These are phyloP conservation scores for Musa acuminata DNA, from an alignment of 176 grass and related monocot genomes.

Conservation along the genomic window DNA sequence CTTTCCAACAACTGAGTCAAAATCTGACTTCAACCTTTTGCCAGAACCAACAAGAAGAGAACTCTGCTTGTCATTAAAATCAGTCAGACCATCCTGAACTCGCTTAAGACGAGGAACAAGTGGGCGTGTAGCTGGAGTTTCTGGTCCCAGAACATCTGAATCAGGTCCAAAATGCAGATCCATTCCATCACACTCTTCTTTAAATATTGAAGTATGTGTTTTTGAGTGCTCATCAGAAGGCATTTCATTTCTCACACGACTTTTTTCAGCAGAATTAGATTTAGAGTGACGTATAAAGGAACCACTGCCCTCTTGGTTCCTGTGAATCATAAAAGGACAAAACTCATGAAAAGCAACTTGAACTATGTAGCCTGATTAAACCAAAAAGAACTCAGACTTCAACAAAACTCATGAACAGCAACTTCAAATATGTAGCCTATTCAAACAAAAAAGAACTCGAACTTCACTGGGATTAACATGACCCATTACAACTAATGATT, in stretches of 20 bases:
- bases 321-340: neutral
- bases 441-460: neutral
- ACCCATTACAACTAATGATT: neutral
- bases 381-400: neutral
- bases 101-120: conserved; percentile 53
- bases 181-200: conserved; percentile 7
- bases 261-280: conserved; percentile 12
- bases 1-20: conserved; percentile 19
- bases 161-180: conserved; percentile 34
- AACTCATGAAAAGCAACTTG: neutral
- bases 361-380: neutral
- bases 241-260: conserved; percentile 13
- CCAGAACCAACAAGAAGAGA: conserved; percentile 35
- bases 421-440: neutral
- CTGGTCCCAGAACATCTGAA: conserved; percentile 44
- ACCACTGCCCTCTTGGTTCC: neutral
- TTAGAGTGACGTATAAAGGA: neutral
- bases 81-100: conserved; percentile 45
- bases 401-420: neutral
- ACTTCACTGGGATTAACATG: neutral
- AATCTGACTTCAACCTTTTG: conserved; percentile 49
- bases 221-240: conserved; percentile 16
- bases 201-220: conserved; percentile 12
- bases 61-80: conserved; percentile 8
- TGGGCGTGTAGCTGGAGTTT: conserved; percentile 54